A percentile compares a stretch with the other conserved stretches of the same genome.
Evolutionary conservation across 768 basidiomycete species (phyloP).

Genomic region (Lactarius trivialis): DNA sequence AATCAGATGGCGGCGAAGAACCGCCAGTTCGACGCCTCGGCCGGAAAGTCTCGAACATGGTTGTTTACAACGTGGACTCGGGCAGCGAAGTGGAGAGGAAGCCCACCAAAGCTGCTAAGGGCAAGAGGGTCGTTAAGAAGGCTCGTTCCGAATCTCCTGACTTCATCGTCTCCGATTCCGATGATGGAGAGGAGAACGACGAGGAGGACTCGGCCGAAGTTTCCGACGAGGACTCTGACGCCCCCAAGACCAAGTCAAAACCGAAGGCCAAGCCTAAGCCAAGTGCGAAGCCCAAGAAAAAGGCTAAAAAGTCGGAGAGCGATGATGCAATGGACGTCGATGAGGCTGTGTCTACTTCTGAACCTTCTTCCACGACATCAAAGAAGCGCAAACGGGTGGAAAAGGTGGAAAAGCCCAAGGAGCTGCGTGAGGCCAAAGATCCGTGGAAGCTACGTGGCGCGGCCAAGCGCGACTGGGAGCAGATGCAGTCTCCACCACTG

Average conservation of each 20-base stretch:
- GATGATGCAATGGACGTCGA: constrained; percentile 55
- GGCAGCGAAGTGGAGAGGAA: constrained; percentile 16
- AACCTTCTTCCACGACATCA: constrained; percentile 32
- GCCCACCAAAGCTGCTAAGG: constrained; percentile 21
- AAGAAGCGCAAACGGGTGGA: constrained; percentile 40
- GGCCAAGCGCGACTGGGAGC: constrained; percentile 67
- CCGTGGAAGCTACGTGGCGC: constrained; percentile 67
- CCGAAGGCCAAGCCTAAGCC: constrained; percentile 23
- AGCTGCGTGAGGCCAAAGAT: constrained; percentile 49
- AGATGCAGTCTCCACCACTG: constrained; percentile 76
- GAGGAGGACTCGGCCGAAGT: constrained; percentile 25
- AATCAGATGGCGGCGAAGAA: constrained; percentile 13
- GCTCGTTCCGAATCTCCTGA: constrained; percentile 23
- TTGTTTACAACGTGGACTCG: constrained; percentile 13
- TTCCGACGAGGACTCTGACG: constrained; percentile 36
- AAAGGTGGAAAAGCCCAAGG: constrained; percentile 29
- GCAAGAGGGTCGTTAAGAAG: constrained; percentile 2
- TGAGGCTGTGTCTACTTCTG: constrained; percentile 33
- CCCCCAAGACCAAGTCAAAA: constrained; percentile 29
- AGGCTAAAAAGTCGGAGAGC: constrained; percentile 28
- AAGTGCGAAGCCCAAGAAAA: constrained; percentile 26
- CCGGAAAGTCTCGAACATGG: constrained; percentile 19
- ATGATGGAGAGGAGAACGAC: constrained; percentile 27
- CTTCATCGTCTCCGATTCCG: constrained; percentile 29
- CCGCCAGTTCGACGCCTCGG: constrained; percentile 14